Evolutionary conservation across 1,284 basidiomycete species (phyloP).

Genomic region (Amylostereum chailletii): DNA sequence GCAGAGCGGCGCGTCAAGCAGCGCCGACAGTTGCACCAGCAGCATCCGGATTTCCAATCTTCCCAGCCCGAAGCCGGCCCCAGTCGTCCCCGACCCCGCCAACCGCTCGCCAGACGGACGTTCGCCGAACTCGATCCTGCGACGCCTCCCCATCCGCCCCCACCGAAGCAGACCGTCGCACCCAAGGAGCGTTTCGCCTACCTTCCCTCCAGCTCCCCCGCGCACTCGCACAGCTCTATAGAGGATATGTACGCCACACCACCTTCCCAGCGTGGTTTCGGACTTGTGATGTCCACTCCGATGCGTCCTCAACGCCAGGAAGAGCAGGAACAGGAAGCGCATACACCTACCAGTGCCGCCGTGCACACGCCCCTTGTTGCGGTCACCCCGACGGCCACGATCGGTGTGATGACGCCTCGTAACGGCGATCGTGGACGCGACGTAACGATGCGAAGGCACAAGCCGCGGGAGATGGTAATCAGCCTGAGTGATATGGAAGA

Average conservation of each 20-base stretch:
- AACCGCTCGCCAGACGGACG: conserved; percentile 11
- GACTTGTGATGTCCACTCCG: not conserved
- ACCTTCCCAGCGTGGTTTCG: not conserved
- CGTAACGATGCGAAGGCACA: conserved; percentile 11
- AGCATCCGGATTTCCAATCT: not conserved
- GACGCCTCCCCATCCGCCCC: conserved; percentile 6
- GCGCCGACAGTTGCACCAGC: conserved; percentile 9
- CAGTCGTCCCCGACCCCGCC: not conserved
- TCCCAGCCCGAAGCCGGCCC: conserved; percentile 2
- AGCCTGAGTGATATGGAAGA: conserved; percentile 4
- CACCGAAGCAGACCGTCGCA: conserved; percentile 12
- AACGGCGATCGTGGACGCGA: conserved; percentile 4
- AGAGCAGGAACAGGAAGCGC: not conserved
- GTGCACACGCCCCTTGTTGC: not conserved
- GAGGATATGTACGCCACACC: conserved; percentile 2
- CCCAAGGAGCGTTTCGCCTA: conserved; percentile 13
- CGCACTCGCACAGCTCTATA: conserved; percentile 4
- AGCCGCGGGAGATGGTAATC: conserved; percentile 6
- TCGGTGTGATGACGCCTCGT: conserved; percentile 6
- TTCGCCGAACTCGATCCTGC: conserved; percentile 11
- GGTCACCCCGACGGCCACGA: conserved; percentile 5
- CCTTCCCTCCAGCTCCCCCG: conserved; percentile 12
- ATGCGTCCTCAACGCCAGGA: not conserved
- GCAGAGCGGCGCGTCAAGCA: conserved; percentile 29
- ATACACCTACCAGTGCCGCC: not conserved